Evolutionary conservation across 345 rosid genomes (phyloP), one percentile per base, ranked within the genome.

Genomic region (Raphanus sativus): DNA sequence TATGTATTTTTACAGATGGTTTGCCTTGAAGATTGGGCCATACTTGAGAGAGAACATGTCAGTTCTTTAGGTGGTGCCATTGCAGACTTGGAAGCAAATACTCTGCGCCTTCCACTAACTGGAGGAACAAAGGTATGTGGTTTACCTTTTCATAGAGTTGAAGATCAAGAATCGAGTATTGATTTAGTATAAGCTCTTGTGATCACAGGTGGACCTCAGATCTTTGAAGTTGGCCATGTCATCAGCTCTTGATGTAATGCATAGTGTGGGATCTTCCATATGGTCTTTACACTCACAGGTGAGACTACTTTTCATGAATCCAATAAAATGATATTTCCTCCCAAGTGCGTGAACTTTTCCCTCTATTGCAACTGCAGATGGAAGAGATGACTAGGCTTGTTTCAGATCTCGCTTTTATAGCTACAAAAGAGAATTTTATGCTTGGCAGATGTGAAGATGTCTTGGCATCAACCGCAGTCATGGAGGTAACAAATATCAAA

Each of bases 161-260:
- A 40, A 16, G 60, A 56, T 8, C 56, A 67, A 61, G 58, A 36
- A 67, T 25, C 15, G 30, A 29, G 62, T 66, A n/a, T 3, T 66
- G 55, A 60, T 73, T 33, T 61, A 16, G 50, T 11, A 5, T 52
- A 68, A 13, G 32, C 75, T 71, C 3, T 29, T 50, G 82, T 62
- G 65, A 61, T 74, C 72, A 66, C 95, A 94, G 98, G 96, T 75
- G 40, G 94, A 92, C 75, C 81, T 74, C 12, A 87, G 86, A 76
- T 87, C 94, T 17, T 61, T 94, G 81, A 83, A 89, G 85, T 79
- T 80, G 60, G 96, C 97, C 80, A 73, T 92, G 85, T 85, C 86
- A 80, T 90, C 96, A 34, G 98, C 97, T 71, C 86, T 90, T 65
- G 95, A 89, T 75, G 89, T 94, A 76, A 86, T 94, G 96, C 89